Evolutionary conservation across 1,284 basidiomycete species (phyloP), one percentile per base, ranked within the genome.

Genomic region (Phellopilus nigrolimitatus): DNA sequence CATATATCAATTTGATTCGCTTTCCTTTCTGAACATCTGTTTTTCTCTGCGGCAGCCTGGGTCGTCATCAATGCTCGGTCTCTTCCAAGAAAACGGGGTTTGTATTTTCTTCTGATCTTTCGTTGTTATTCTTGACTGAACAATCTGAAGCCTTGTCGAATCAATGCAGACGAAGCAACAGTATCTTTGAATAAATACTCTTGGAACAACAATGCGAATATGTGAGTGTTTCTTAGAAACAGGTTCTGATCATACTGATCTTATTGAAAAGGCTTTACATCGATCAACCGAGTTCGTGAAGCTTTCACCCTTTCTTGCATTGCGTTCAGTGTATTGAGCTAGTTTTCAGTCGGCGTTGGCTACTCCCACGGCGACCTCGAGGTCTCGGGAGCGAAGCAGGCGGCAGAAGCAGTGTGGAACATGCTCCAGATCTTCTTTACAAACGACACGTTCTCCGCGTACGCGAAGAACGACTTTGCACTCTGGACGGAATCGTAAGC

Each of bases 391-490:
- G 77, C 78, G 4, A 67, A 73, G 47, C 62, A 75, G 54, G 80
- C 80, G 4, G 81, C 80, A 0, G 63, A 68, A 8, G 80, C 80
- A 58, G 66, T 82, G 7, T 87, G 80, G 77, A 71, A 67, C 37
- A 82, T 85, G 61, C 63, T 88, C 49, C 84, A 87, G 64, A 78
- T 84, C 15, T 84, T 84, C 66, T n/a, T 87, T 45, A 64, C 72
- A 10, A 75, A 84, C 60, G 62, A 74, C 27, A 72, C 75, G 46
- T 84, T 84, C 61, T 68, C 75, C 25, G 76, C 79, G 43, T 75
- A 75, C 48, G 66, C 72, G 34, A 64, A 62, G 17, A 71, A 71
- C 38, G 70, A 78, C 5, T 73, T 83, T 51, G 80, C 76, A 8
- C 71, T 84, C 47, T 83, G 79, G 76, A 80, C 79, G 0, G 81